Conservation (phyloP, 2,329 filamentous ascomycete species). For the Ilyonectria sp. region DNA sequence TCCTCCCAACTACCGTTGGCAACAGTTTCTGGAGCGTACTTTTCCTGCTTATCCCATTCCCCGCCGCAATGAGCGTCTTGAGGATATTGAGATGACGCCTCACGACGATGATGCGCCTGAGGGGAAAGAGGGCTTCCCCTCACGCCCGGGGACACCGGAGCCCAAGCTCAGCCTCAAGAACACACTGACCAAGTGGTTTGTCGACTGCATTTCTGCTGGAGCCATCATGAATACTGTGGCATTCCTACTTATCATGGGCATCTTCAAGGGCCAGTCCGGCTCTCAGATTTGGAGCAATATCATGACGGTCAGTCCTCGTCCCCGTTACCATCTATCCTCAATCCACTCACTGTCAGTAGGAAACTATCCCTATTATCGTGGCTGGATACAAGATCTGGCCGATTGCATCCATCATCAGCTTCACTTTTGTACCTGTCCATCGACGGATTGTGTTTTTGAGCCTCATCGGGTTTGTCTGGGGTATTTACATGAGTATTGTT, state of each 20-base stretch:
- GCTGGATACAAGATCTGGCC: slow-evolving; percentile 69
- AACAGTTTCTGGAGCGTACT: slow-evolving; percentile 66
- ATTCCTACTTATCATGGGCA: slow-evolving; percentile 64
- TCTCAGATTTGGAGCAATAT: slow-evolving; percentile 58
- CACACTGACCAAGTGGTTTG: slow-evolving; percentile 65
- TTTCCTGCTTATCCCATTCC: slow-evolving; percentile 63
- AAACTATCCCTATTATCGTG: slow-evolving; percentile 64
- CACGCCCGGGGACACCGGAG: slow-evolving; percentile 32
- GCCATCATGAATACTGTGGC: slow-evolving; percentile 63
- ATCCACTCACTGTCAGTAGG: slow-evolving; percentile 42
- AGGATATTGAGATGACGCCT: slow-evolving; percentile 50
- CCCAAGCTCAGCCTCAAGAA: slow-evolving; percentile 58
- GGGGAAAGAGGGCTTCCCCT: slow-evolving; percentile 38
- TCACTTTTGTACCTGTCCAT: slow-evolving; percentile 65
- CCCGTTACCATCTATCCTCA: neutral
- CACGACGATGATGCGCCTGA: slow-evolving; percentile 45
- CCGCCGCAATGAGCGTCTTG: slow-evolving; percentile 30
- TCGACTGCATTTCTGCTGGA: slow-evolving; percentile 65
- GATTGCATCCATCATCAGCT: slow-evolving; percentile 65
- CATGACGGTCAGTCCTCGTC: slow-evolving; percentile 48
- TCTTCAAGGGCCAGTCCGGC: slow-evolving; percentile 58
- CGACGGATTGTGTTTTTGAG: slow-evolving; percentile 65
- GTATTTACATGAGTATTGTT: slow-evolving; percentile 66
- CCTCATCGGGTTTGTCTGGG: slow-evolving; percentile 65
- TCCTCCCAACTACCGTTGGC: slow-evolving; percentile 73